Evolutionary conservation across 129 eudicot genomes (phyloP), one percentile per base, ranked within the genome.

Genomic region (Helianthus annuus): DNA sequence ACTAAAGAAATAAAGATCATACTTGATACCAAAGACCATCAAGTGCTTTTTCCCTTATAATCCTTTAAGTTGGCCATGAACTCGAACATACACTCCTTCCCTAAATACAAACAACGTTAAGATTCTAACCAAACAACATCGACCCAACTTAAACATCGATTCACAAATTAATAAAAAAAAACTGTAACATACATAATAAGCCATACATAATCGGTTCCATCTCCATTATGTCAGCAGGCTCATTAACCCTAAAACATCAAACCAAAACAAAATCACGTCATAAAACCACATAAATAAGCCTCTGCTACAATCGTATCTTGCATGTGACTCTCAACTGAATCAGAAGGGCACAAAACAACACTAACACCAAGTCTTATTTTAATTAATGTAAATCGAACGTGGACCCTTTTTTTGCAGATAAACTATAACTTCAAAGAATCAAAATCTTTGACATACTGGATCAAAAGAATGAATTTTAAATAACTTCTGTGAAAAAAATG

Each of bases 1-100:
- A 19, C 22, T 19, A 19, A 19, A 19, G 22, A 19, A 19, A 0
- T 19, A 19, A 19, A 19, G 22, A 19, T 19, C 22, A 19, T 19
- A 19, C 22, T 19, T 19, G 22, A 19, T 19, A 19, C 22, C 22
- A 19, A 19, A 90, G 64, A 87, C 84, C 58, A 78, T 77, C 16
- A 94, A 51, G 75, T 86, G 93, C 80, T 74, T 90, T 79, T 90
- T 94, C 63, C 97, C 99, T 82, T 88, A 87, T 76, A 82, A 90
- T 73, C 89, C 86, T 76, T 81, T 94, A 84, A 94, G 82, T 64
- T 88, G 96, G 60, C 96, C 99, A 74, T 85, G 87, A 70, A 90
- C 80, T 7, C 97, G 91, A 39, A 88, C 94, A 80, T 94, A 86
- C 78, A 70, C 78, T 39, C 91, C 96, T 56, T 94, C 87, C 80